Evolutionary conservation across 2,329 filamentous ascomycete species (phyloP).

Genomic region (Fusarium staphyleae): DNA sequence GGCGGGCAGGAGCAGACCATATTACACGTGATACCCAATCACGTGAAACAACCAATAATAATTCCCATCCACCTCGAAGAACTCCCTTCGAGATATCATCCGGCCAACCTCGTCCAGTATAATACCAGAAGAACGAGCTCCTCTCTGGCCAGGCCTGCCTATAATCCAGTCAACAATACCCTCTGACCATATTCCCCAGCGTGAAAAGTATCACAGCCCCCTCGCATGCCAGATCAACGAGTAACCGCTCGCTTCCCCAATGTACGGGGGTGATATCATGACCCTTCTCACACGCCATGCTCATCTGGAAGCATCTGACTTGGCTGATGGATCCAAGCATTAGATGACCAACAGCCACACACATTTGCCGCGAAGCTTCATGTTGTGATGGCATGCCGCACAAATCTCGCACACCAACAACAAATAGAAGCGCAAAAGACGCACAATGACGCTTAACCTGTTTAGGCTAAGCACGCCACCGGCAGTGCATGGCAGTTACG

Average conservation of each 20-base stretch:
- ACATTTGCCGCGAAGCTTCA: not conserved
- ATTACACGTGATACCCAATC: too few species aligned
- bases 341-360: constrained; percentile 2
- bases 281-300: constrained; percentile 5
- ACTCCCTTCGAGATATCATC: too few species aligned
- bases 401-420: not conserved
- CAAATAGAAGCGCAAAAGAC: not conserved
- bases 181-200: not conserved
- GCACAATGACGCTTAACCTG: constrained; percentile 3
- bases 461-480: constrained; percentile 4
- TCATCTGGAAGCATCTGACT: constrained; percentile 4
- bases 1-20: too few species aligned
- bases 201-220: not conserved
- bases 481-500: constrained; percentile 1
- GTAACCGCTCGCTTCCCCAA: not conserved
- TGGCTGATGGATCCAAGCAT: constrained; percentile 1
- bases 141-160: too few species aligned
- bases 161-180: too few species aligned
- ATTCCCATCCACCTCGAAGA: too few species aligned
- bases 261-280: not conserved
- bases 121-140: too few species aligned
- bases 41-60: too few species aligned
- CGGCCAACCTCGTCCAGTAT: too few species aligned
- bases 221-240: not conserved
- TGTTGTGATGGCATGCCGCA: constrained; percentile 1